phyloP scores from a whole-genome alignment of 2,329 filamentous ascomycete species.

The Plectosphaerella cucumerina region DNA sequence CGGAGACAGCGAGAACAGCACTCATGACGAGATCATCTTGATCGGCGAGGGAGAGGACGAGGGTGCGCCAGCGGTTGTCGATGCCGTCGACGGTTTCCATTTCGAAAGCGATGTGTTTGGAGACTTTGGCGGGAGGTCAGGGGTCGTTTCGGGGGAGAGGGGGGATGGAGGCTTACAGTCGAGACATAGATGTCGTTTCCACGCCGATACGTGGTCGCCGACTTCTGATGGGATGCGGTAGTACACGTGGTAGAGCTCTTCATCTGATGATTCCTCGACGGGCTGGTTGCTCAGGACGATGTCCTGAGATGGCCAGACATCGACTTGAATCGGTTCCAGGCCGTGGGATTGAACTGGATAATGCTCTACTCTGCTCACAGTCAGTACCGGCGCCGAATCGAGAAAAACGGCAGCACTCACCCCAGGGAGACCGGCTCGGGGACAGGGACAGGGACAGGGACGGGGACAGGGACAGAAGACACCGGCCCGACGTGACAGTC shows the following conservation, averaged over 20 bases:
- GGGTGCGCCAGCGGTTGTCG: constrained; percentile 16
- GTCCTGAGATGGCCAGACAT: too few relatives aligned
- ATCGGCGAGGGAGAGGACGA: constrained; percentile 15
- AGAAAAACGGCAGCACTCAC: too few relatives aligned
- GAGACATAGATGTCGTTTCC: not conserved
- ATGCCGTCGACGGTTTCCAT: constrained; percentile 17
- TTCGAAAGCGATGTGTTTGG: constrained; percentile 13
- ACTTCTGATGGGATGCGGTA: not conserved
- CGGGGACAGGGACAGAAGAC: too few relatives aligned
- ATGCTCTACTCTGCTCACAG: too few relatives aligned
- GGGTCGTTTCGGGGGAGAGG: not conserved
- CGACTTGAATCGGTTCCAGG: too few relatives aligned
- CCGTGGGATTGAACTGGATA: too few relatives aligned
- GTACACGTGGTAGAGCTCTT: not conserved
- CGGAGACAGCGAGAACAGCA: constrained; percentile 5
- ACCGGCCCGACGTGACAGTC: not conserved
- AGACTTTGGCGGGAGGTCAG: constrained; percentile 9
- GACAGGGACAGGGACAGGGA: too few relatives aligned
- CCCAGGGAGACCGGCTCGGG: too few relatives aligned
- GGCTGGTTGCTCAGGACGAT: too few relatives aligned
- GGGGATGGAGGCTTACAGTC: not conserved
- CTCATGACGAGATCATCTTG: constrained; percentile 9
- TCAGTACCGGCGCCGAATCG: too few relatives aligned
- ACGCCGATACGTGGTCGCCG: not conserved
- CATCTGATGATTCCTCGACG: not conserved